phyloP scores from a whole-genome alignment of 139 green algal species.

The Prasinococcaceae sp. region DNA sequence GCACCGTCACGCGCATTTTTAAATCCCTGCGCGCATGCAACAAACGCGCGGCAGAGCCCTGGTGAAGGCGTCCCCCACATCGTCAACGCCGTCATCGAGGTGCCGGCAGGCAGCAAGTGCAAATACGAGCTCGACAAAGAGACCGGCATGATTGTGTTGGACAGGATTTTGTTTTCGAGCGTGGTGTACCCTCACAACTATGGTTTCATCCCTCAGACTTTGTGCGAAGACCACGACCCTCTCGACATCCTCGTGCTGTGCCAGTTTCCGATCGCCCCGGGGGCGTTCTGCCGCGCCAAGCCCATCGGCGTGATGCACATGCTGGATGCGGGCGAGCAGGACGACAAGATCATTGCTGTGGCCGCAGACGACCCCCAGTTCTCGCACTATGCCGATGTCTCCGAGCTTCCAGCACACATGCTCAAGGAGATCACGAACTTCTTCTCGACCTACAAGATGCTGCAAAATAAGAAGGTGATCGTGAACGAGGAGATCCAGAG shows the following conservation, averaged over 20 bases:
- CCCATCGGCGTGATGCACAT: conserved; percentile 89
- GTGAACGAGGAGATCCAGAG: no score
- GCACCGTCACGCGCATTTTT: neutral
- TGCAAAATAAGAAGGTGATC: conserved; percentile 27
- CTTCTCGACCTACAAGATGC: conserved; percentile 94
- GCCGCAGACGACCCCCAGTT: conserved; percentile 87
- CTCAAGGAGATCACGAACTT: conserved; percentile 71
- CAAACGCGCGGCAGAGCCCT: neutral
- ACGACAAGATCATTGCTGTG: conserved; percentile 50
- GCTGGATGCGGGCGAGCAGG: conserved; percentile 59
- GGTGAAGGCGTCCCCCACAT: neutral
- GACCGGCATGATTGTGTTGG: conserved; percentile 52
- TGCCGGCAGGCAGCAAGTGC: conserved; percentile 58
- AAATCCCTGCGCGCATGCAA: neutral
- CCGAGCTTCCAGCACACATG: conserved; percentile 64
- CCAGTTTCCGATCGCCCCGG: conserved; percentile 20
- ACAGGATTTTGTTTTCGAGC: conserved; percentile 82
- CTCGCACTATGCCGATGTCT: conserved; percentile 69
- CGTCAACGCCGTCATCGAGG: conserved; percentile 79
- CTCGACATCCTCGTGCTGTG: conserved; percentile 87
- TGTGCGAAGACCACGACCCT: conserved; percentile 88
- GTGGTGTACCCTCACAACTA: conserved; percentile 78
- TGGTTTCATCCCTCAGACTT: conserved; percentile 84
- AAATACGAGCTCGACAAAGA: conserved; percentile 93
- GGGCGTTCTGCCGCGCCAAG: conserved; percentile 1